These are phyloP conservation scores for Tothia fuscella DNA, from an alignment of 2,329 filamentous ascomycete genomes.

Conservation along the genomic window DNA sequence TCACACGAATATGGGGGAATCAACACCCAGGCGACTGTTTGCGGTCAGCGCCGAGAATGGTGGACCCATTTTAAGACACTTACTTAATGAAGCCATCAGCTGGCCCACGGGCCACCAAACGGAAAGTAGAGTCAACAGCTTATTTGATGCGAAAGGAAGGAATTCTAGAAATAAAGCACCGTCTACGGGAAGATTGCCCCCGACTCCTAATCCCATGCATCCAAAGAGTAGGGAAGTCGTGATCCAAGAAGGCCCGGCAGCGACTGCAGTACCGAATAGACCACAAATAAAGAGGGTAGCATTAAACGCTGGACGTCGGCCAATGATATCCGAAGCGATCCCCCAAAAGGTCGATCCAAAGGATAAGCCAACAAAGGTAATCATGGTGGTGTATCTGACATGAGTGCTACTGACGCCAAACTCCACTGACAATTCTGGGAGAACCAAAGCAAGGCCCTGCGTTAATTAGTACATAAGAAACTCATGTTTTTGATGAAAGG, in stretches of 20 bases:
- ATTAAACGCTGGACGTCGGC: constrained; percentile 73
- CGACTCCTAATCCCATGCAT: constrained; percentile 30
- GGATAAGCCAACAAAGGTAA: constrained; percentile 64
- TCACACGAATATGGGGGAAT: constrained; percentile 53
- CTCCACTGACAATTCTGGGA: constrained; percentile 62
- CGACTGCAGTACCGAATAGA: constrained; percentile 60
- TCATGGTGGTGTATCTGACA: constrained; percentile 70
- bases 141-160: constrained; percentile 60
- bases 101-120: constrained; percentile 83
- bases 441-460: constrained; percentile 62
- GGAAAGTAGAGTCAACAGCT: constrained; percentile 66
- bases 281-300: constrained; percentile 62
- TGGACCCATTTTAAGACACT: constrained; percentile 9
- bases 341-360: constrained; percentile 74
- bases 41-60: constrained; percentile 18
- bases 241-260: constrained; percentile 57
- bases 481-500: neutral
- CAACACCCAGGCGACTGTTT: constrained; percentile 57
- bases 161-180: constrained; percentile 77
- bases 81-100: constrained; percentile 50
- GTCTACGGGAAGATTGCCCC: constrained; percentile 66
- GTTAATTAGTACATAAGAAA: constrained; percentile 5
- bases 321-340: constrained; percentile 63
- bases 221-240: constrained; percentile 28
- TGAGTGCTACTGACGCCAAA: constrained; percentile 58